Conservation (phyloP, 805 yeast species). For the Wickerhamiella slavikovae region DNA sequence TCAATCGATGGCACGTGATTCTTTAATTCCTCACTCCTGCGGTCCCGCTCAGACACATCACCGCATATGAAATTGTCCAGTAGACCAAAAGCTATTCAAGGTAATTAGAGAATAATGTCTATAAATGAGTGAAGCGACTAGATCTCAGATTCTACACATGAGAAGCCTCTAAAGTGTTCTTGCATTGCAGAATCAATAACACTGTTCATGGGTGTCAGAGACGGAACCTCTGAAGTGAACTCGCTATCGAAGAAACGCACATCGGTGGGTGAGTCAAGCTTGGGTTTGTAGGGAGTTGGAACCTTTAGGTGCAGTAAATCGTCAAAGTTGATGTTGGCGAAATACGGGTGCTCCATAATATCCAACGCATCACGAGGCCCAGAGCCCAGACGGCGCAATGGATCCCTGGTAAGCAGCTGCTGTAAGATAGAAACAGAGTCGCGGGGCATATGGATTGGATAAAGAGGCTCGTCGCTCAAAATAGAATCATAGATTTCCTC, state of each 20-base stretch:
- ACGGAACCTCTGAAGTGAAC: constrained; percentile 85
- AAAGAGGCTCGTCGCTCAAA: constrained; percentile 85
- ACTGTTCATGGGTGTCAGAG: constrained; percentile 85
- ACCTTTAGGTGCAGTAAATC: constrained; percentile 54
- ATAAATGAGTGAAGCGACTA: too few relatives aligned
- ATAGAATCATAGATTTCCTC: constrained; percentile 96
- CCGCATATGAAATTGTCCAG: too few relatives aligned
- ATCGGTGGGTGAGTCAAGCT: constrained; percentile 70
- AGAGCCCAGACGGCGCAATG: constrained; percentile 62
- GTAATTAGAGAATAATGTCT: too few relatives aligned
- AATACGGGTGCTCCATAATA: constrained; percentile 89
- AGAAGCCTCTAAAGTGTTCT: constrained; percentile 93
- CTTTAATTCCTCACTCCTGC: too few relatives aligned
- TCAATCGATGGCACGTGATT: too few relatives aligned
- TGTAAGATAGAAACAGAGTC: constrained; percentile 90
- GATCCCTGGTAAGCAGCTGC: constrained; percentile 78
- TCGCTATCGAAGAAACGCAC: constrained; percentile 86
- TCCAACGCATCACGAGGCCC: constrained; percentile 80
- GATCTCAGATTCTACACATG: too few relatives aligned
- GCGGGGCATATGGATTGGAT: constrained; percentile 93
- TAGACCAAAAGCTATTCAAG: too few relatives aligned
- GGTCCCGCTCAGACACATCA: too few relatives aligned
- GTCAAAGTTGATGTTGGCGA: constrained; percentile 74
- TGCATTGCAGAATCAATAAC: constrained; percentile 71
- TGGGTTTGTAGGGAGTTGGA: constrained; percentile 81